phyloP scores from a whole-genome alignment of 78 protist species.

The Dictyostelium firmibasis region DNA sequence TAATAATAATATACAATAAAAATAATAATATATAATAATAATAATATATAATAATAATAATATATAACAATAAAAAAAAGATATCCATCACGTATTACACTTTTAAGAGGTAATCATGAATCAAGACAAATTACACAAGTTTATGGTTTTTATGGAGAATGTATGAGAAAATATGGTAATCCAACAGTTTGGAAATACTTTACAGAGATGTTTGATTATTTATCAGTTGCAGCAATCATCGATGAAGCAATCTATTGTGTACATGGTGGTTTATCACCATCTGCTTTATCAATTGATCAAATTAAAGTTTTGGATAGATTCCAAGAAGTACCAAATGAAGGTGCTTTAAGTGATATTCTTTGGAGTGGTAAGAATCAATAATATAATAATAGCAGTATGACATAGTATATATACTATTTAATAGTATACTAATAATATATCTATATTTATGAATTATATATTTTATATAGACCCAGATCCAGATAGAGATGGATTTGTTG shows the following conservation, averaged over 20 bases:
- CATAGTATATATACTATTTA: not conserved
- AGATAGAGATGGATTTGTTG: slow-evolving; percentile 75
- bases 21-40: not conserved
- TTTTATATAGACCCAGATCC: slow-evolving; percentile 81
- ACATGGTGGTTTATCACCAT: slow-evolving; percentile 91
- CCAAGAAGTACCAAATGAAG: slow-evolving; percentile 95
- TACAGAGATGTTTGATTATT: slow-evolving; percentile 94
- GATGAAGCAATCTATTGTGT: slow-evolving; percentile 85
- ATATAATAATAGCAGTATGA: no score
- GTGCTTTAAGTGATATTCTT: slow-evolving; percentile 80
- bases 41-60: not conserved
- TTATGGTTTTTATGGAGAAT: slow-evolving; percentile 98
- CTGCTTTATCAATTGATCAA: slow-evolving; percentile 88
- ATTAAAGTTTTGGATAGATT: slow-evolving; percentile 89
- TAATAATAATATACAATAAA: not conserved
- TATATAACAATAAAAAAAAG: not conserved
- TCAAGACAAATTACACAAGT: slow-evolving; percentile 95
- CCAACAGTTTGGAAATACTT: slow-evolving; percentile 95
- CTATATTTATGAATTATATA: not conserved
- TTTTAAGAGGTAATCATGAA: slow-evolving; percentile 98
- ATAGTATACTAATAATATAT: not conserved
- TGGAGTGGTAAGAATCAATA: slow-evolving; percentile 29
- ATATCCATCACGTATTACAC: slow-evolving; percentile 86
- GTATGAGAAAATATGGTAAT: slow-evolving; percentile 94
- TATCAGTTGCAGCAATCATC: slow-evolving; percentile 93